Conservation (phyloP, 805 yeast species). For the Saturnispora besseyi region DNA sequence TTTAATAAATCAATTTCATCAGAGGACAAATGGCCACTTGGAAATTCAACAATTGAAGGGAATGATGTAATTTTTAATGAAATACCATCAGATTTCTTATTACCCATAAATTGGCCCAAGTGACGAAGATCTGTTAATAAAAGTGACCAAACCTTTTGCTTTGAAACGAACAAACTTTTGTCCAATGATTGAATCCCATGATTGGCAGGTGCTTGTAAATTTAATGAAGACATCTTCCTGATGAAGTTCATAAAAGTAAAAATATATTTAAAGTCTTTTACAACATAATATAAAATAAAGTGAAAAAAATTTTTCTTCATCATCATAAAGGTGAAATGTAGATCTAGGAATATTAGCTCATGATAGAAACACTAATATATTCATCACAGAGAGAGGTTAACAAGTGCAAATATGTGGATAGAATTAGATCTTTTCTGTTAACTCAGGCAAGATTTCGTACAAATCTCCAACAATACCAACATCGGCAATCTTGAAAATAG, state of each 20-base stretch:
- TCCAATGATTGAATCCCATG: slow-evolving; percentile 60
- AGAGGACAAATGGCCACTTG: slow-evolving; percentile 9
- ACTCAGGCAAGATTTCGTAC: slow-evolving; percentile 81
- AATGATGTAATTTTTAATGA: slow-evolving; percentile 63
- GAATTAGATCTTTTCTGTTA: slow-evolving; percentile 57
- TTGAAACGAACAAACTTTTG: slow-evolving; percentile 48
- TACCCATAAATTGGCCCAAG: slow-evolving; percentile 47
- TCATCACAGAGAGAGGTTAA: neutral
- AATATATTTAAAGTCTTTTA: neutral
- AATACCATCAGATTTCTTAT: slow-evolving; percentile 34
- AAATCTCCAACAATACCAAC: slow-evolving; percentile 84
- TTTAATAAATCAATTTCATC: slow-evolving; percentile 7
- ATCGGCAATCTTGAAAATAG: slow-evolving; percentile 88
- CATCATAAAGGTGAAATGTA: neutral
- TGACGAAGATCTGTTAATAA: slow-evolving; percentile 56
- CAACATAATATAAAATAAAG: neutral
- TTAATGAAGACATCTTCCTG: slow-evolving; percentile 1
- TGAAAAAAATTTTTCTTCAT: neutral
- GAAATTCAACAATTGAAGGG: slow-evolving; percentile 51
- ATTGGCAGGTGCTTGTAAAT: slow-evolving; percentile 52
- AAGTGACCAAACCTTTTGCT: slow-evolving; percentile 59
- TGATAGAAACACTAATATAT: neutral
- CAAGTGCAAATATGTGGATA: neutral
- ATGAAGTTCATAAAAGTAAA: slow-evolving; percentile 3
- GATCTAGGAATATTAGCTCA: neutral